Evolutionary conservation across 1,284 basidiomycete genomes (phyloP).

Genomic region (Pseudomicrostroma phylloplanum): DNA sequence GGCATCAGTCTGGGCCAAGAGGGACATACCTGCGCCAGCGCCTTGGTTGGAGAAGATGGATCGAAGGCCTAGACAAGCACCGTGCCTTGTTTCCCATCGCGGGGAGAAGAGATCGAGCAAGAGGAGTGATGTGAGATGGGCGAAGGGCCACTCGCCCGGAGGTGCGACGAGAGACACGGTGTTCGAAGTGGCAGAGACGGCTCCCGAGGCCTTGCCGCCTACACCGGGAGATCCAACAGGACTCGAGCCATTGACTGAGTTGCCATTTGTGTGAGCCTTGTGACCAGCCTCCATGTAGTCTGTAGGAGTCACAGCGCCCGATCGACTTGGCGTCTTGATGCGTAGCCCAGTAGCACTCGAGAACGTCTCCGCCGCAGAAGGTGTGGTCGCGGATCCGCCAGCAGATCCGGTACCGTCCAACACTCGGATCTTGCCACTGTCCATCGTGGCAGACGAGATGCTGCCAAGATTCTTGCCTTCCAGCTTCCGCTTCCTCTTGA

Average conservation of each 20-base stretch:
- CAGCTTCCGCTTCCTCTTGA: conserved; percentile 82
- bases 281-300: conserved; percentile 2
- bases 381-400: conserved; percentile 28
- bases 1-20: conserved; percentile 17
- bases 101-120: conserved; percentile 76
- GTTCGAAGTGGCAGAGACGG: conserved; percentile 26
- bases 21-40: conserved; percentile 65
- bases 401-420: conserved; percentile 54
- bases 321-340: neutral
- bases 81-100: conserved; percentile 89
- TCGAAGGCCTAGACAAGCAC: conserved; percentile 81
- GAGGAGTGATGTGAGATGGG: conserved; percentile 72
- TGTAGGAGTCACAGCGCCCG: neutral
- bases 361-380: conserved; percentile 26
- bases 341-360: conserved; percentile 3
- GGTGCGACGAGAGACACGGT: conserved; percentile 38
- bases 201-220: conserved; percentile 8
- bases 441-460: neutral
- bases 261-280: conserved; percentile 5
- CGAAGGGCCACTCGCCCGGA: conserved; percentile 80
- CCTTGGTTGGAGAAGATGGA: conserved; percentile 85
- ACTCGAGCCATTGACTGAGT: conserved; percentile 18
- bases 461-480: conserved; percentile 57
- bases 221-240: conserved; percentile 13
- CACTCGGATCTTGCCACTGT: conserved; percentile 19